phyloP scores from a whole-genome alignment of 2,329 filamentous ascomycete genomes.

The Cladosporium sp. region DNA sequence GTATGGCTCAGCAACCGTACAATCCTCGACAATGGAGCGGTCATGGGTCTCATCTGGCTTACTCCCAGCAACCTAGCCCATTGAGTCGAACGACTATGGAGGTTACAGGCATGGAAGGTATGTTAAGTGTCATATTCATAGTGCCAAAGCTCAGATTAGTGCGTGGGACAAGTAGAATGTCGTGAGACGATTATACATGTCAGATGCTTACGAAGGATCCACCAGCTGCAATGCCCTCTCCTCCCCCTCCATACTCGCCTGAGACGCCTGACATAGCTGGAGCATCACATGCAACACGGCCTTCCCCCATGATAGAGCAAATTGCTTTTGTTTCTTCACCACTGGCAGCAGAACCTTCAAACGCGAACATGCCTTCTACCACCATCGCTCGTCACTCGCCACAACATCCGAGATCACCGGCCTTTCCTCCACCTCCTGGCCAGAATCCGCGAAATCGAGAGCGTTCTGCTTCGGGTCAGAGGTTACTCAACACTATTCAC shows the following conservation, averaged over 20 bases:
- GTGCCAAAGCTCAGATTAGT: conserved; percentile 4
- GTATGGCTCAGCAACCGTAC: conserved; percentile 44
- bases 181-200: conserved; percentile 14
- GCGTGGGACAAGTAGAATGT: conserved; percentile 5
- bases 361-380: conserved; percentile 6
- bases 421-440: conserved; percentile 38
- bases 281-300: conserved; percentile 33
- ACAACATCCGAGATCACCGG: conserved; percentile 33
- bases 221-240: conserved; percentile 52
- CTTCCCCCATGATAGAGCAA: conserved; percentile 43
- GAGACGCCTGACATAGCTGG: conserved; percentile 43
- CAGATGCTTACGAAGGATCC: conserved; percentile 18
- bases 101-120: conserved; percentile 54
- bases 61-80: conserved; percentile 32
- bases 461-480: conserved; percentile 41
- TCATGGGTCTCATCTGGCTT: conserved; percentile 42
- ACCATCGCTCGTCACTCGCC: conserved; percentile 33
- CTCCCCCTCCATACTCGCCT: conserved; percentile 53
- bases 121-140: conserved; percentile 21
- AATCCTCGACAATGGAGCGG: conserved; percentile 54
- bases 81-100: conserved; percentile 41
- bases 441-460: conserved; percentile 44
- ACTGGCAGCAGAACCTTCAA: conserved; percentile 32
- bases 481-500: conserved; percentile 31
- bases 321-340: conserved; percentile 41